A percentile compares a stretch with the other conserved stretches of the same genome.
Evolutionary conservation across 106 monocot species (phyloP).

Genomic region (Dendrobium nobile): DNA sequence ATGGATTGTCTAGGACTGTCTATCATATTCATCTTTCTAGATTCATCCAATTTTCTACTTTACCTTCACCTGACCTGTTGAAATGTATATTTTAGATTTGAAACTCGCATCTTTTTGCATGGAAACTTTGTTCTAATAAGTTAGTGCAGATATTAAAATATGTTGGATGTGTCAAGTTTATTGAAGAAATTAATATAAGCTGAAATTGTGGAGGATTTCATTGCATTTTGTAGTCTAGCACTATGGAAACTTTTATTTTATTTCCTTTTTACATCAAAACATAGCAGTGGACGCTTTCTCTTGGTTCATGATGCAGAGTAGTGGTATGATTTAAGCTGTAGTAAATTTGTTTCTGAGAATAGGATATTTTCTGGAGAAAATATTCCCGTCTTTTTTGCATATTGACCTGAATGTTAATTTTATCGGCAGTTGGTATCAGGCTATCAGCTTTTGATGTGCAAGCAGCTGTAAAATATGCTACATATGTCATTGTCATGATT

Average conservation of each 20-base stretch:
- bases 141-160: neutral
- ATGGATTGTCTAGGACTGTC: neutral
- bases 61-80: neutral
- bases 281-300: too few relatives aligned
- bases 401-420: too few relatives aligned
- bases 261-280: too few relatives aligned
- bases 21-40: neutral
- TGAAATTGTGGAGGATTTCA: neutral
- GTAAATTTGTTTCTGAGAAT: too few relatives aligned
- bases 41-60: neutral
- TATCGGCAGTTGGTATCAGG: too few relatives aligned
- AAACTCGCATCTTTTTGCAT: neutral
- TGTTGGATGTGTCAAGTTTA: neutral
- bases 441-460: too few relatives aligned
- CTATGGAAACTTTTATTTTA: neutral
- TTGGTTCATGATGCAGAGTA: too few relatives aligned
- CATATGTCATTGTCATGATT: too few relatives aligned
- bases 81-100: neutral
- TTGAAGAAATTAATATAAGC: neutral
- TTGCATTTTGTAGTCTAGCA: neutral
- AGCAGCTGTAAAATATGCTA: too few relatives aligned
- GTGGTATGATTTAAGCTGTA: too few relatives aligned
- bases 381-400: too few relatives aligned
- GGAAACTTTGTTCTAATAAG: neutral
- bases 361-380: too few relatives aligned